phyloP scores from a whole-genome alignment of 176 grass and related monocot genomes.

The Phoenix roebelenii region DNA sequence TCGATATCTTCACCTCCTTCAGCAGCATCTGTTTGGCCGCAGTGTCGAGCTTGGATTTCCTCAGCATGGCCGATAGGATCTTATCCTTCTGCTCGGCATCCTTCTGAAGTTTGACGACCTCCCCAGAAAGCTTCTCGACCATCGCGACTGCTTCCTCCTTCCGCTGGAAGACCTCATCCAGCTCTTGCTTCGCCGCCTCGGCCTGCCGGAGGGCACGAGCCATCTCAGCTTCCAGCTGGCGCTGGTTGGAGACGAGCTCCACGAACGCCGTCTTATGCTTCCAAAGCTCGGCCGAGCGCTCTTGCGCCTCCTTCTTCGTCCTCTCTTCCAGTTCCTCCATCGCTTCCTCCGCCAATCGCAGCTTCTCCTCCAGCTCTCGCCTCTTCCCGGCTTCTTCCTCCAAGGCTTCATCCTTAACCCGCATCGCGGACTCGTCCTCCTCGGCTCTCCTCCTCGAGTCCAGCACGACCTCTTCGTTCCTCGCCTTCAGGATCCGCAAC shows the following conservation, averaged over 20 bases:
- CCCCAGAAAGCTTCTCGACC: slow-evolving; percentile 37
- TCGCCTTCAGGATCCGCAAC: slow-evolving; percentile 29
- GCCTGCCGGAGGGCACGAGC: slow-evolving; percentile 34
- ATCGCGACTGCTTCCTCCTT: slow-evolving; percentile 27
- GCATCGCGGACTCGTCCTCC: slow-evolving; percentile 23
- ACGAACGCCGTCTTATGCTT: slow-evolving; percentile 66
- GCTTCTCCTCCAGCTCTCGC: slow-evolving; percentile 34
- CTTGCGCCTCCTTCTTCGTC: slow-evolving; percentile 26
- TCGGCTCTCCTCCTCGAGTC: slow-evolving; percentile 35
- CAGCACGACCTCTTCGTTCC: slow-evolving; percentile 28
- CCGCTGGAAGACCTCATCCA: slow-evolving; percentile 12
- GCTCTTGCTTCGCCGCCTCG: slow-evolving; percentile 40
- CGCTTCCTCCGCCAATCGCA: slow-evolving; percentile 20
- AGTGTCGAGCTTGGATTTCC: slow-evolving; percentile 73
- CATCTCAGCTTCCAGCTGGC: slow-evolving; percentile 58
- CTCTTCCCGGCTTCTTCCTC: slow-evolving; percentile 30
- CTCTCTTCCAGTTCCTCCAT: slow-evolving; percentile 28
- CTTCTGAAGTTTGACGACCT: slow-evolving; percentile 36
- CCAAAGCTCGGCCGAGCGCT: slow-evolving; percentile 45
- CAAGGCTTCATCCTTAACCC: slow-evolving; percentile 32
- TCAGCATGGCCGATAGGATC: slow-evolving; percentile 72
- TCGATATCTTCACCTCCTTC: slow-evolving; percentile 60
- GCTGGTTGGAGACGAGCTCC: slow-evolving; percentile 58
- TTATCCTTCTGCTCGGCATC: slow-evolving; percentile 84
- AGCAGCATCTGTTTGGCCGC: slow-evolving; percentile 59